A percentile compares a stretch with the other conserved stretches of the same genome.
Evolutionary conservation across 352 stramenopile genomes (phyloP).

Genomic region (Pythium plurisporium): DNA sequence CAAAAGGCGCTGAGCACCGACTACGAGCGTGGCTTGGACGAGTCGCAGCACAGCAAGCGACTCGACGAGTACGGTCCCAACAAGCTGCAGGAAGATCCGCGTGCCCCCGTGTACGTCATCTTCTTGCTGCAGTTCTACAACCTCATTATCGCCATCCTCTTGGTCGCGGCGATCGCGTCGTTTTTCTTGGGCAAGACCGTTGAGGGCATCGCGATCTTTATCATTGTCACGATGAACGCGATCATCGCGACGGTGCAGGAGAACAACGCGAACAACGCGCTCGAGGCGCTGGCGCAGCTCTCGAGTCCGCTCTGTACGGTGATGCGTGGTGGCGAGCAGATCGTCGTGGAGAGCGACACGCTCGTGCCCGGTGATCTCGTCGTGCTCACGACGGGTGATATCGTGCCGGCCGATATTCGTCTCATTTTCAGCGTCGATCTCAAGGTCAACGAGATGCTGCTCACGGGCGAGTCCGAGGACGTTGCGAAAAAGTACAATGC

Average conservation of each 20-base stretch:
- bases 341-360: conserved; percentile 59
- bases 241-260: conserved; percentile 70
- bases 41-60: conserved; percentile 34
- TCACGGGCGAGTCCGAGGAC: conserved; percentile 92
- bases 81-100: conserved; percentile 49
- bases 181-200: conserved; percentile 66
- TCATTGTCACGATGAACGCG: conserved; percentile 67
- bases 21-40: conserved; percentile 35
- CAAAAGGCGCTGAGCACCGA: conserved; percentile 51
- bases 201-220: conserved; percentile 64
- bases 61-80: conserved; percentile 45
- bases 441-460: conserved; percentile 92
- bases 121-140: conserved; percentile 78
- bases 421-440: conserved; percentile 83
- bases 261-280: conserved; percentile 50
- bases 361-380: conserved; percentile 84
- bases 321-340: conserved; percentile 53
- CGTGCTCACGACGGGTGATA: conserved; percentile 89
- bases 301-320: conserved; percentile 63
- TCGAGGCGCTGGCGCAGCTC: conserved; percentile 59
- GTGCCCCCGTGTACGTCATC: conserved; percentile 46
- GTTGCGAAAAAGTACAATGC: conserved; percentile 61
- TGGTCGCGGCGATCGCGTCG: conserved; percentile 54
- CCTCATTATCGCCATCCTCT: conserved; percentile 67
- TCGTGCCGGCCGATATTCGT: conserved; percentile 90